Base-by-base conservation (phyloP, 768 basidiomycete species). In the Trametes gibbosa region DNA sequence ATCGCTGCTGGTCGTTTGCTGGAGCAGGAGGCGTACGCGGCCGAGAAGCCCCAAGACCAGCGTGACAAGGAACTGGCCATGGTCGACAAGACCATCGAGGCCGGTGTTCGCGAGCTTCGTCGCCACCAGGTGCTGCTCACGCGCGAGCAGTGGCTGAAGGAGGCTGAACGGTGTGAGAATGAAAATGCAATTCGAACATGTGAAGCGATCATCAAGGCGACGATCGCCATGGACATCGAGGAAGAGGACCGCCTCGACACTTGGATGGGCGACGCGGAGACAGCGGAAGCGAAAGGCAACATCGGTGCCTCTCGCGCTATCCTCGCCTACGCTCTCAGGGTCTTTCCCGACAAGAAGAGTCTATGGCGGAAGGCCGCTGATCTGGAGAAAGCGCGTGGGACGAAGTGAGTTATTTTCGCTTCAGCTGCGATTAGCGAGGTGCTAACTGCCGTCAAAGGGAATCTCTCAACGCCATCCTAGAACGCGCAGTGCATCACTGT, bases 181-280 rank as follows among this genome's bases (percentile, higher is more conserved):
- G 93, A 98, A 56, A 93, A 91, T 1, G 89, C 87, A 17, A 84
- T 86, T 14, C 75, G 90, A 67, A 97, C 95, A 3, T 92, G 89
- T 63, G 93, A 96, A 71, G 95, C 95, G 2, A 98, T 98, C 65
- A 81, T 98, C 56, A 97, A 95, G 72, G 95, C 94, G 2, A 96
- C 94, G 2, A 79, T 98, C 7, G 87, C 85, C 23, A 91, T 96
- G 83, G 97, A 97, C 42, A 76, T 98, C 5, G 96, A 98, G 67
- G 96, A 98, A 69, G 95, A 98, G 68, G 95, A 98, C 69, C 78
- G 91, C 47, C 74, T 91, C 65, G 90, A 87, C 61, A 92, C 89
- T 0, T 99, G 96, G 96, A 74, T 92, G 25, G 83, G 90, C 21
- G 97, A 99, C 73, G 95, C 94, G 0, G 91, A 98, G 74, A 79